Conservation (phyloP, 345 rosid genomes). For the Eucalyptus albens region DNA sequence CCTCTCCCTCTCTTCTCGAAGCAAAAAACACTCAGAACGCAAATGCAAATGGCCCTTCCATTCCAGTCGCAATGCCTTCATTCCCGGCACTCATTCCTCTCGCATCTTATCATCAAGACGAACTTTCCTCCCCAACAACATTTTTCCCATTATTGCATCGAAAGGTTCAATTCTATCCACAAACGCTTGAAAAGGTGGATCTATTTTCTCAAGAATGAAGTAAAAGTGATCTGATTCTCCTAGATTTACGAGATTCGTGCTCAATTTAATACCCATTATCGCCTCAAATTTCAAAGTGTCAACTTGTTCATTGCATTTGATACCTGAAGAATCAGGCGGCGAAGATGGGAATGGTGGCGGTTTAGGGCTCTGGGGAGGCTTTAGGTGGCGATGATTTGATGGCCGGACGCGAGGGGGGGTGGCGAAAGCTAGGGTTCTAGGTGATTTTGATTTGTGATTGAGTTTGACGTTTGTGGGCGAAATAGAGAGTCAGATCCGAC, state of each 20-base stretch:
- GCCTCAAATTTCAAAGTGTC: conserved; percentile 24
- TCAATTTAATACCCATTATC: conserved; percentile 11
- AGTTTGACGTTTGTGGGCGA: conserved; percentile 9
- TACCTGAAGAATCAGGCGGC: conserved; percentile 8
- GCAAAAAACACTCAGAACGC: not conserved
- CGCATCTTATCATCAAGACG: not conserved
- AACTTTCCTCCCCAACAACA: not conserved
- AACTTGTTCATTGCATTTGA: conserved; percentile 27
- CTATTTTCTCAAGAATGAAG: conserved; percentile 11
- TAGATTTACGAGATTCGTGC: not conserved
- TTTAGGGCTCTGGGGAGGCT: conserved; percentile 9
- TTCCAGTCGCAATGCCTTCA: not conserved
- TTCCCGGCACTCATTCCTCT: not conserved
- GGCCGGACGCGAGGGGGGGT: conserved; percentile 17
- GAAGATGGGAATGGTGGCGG: conserved; percentile 6
- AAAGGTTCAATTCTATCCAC: not conserved
- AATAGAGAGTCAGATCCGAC: not conserved
- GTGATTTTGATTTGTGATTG: conserved; percentile 4
- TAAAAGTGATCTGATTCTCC: conserved; percentile 5
- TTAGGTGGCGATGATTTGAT: conserved; percentile 11
- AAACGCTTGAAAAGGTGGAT: not conserved
- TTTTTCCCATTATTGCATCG: not conserved
- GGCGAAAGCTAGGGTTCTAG: conserved; percentile 1
- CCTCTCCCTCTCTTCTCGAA: not conserved
- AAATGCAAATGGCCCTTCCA: not conserved